Conservation (phyloP, 345 rosid genomes). For the Hypericum perforatum region DNA sequence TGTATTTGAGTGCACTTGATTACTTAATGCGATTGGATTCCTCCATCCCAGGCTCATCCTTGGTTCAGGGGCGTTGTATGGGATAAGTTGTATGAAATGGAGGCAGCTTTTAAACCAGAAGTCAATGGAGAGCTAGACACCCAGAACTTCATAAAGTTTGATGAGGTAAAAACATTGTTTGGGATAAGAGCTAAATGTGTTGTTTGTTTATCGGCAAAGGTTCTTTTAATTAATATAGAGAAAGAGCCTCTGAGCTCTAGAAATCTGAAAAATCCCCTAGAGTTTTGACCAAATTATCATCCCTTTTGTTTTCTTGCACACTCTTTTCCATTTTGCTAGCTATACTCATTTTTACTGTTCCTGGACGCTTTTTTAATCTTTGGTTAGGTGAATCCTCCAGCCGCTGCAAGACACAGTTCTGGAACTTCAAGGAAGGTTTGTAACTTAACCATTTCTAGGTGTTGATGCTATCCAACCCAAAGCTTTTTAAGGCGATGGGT, state of each 20-base stretch:
- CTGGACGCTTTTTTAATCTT: constrained; percentile 13
- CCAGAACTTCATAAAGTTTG: constrained; percentile 93
- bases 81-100: constrained; percentile 91
- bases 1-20: constrained; percentile 13
- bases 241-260: constrained; percentile 1
- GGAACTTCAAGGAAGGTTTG: constrained; percentile 87
- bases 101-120: constrained; percentile 92
- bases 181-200: no score
- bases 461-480: constrained; percentile 2
- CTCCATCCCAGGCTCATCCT: constrained; percentile 67
- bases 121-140: constrained; percentile 90
- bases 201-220: no score
- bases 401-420: constrained; percentile 55
- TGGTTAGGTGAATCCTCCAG: constrained; percentile 62
- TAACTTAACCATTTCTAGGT: constrained; percentile 9
- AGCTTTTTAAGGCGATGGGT: constrained; percentile 3
- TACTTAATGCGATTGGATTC: constrained; percentile 7
- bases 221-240: not conserved
- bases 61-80: constrained; percentile 72
- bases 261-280: not conserved
- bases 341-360: constrained; percentile 4
- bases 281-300: not conserved
- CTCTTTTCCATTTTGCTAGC: constrained; percentile 2
- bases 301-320: constrained; percentile 5
- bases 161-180: no score